Base-by-base conservation (phyloP, 768 basidiomycete genomes). In the Lactarius trivialis region DNA sequence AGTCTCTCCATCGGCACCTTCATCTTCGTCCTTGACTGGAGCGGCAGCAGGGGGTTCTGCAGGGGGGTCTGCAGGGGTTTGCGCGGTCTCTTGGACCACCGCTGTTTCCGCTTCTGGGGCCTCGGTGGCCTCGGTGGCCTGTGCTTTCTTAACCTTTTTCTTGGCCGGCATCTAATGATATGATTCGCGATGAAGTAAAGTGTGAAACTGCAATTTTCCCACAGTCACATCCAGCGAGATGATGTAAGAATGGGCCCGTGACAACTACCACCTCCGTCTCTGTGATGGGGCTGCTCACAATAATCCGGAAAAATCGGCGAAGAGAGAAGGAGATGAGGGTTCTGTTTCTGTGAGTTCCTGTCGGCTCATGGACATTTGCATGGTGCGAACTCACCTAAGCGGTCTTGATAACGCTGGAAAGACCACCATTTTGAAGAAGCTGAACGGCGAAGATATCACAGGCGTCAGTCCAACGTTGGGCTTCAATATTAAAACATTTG, bases 341-440 rank as follows among this genome's bases (percentile, higher is more conserved):
- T 58, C 80, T 99, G 53, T 98, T 98, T 76, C 85, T 96, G 92
- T 91, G 83, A 56, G 57, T 51, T 5, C 17, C 26, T n/a, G n/a
- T 34, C 43, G 5, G 57, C 19, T 66, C 28, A 32, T 48, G 17
- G 50, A 56, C 9, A 17, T 45, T 9, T 33, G 36, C 33, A 24
- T 49, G n/a, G 7, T 24, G 34, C 26, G 34, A 49, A 60, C 61
- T 24, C 30, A 28, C 55, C 60, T 37, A 71, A 98, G 96, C 49
- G 96, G 97, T 9, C 84, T 99, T 17, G 97, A 98, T 73, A 98
- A 99, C 71, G 97, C 96, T 2, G 97, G 97, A 57, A 98, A 99
- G 79, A 98, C 97, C 2, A 99, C 96, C 2, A 97, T 98, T 67
- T 75, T 98, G 61, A 98, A 98, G 78, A 92, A 91, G 73, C 80